phyloP scores from a whole-genome alignment of 2,329 filamentous ascomycete genomes.

The Trichophyton simii region DNA sequence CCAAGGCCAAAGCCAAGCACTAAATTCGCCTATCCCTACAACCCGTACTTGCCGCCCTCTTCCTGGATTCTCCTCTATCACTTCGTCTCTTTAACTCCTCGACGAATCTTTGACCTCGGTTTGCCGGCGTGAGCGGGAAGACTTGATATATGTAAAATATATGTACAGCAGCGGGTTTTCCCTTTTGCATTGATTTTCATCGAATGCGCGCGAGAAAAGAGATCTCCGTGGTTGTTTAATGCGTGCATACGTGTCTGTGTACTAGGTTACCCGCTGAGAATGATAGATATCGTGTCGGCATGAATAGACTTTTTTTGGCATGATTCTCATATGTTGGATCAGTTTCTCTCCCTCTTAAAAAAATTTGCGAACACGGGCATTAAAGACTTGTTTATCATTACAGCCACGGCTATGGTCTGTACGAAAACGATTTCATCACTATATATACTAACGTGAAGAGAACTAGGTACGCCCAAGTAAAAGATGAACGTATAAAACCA shows the following conservation, averaged over 20 bases:
- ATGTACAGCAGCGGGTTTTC: slow-evolving; percentile 4
- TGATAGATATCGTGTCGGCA: slow-evolving; percentile 4
- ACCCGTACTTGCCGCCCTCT: neutral
- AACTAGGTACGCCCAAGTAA: too few species aligned
- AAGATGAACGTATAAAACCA: too few species aligned
- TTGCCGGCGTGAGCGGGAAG: neutral
- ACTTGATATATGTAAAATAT: slow-evolving; percentile 5
- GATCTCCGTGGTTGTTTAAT: neutral
- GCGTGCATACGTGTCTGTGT: slow-evolving; percentile 2
- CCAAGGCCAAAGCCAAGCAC: slow-evolving; percentile 21
- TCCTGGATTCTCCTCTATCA: neutral
- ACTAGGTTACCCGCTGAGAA: slow-evolving; percentile 4
- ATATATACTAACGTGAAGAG: too few species aligned
- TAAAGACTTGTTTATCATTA: neutral
- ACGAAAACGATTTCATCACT: too few species aligned
- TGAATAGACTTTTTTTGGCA: slow-evolving; percentile 5
- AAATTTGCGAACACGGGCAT: neutral
- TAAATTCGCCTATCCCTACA: neutral
- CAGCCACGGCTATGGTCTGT: too few species aligned
- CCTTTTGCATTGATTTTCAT: neutral
- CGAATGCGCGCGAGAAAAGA: neutral
- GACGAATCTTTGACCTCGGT: neutral
- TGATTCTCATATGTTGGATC: neutral
- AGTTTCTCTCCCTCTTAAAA: too few species aligned
- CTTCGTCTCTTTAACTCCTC: neutral